Percentiles rank a stretch among this genome's conserved stretches.
These are phyloP conservation scores for Niveomyces coronatus DNA, from an alignment of 2,329 filamentous ascomycete genomes.

Conservation along the genomic window DNA sequence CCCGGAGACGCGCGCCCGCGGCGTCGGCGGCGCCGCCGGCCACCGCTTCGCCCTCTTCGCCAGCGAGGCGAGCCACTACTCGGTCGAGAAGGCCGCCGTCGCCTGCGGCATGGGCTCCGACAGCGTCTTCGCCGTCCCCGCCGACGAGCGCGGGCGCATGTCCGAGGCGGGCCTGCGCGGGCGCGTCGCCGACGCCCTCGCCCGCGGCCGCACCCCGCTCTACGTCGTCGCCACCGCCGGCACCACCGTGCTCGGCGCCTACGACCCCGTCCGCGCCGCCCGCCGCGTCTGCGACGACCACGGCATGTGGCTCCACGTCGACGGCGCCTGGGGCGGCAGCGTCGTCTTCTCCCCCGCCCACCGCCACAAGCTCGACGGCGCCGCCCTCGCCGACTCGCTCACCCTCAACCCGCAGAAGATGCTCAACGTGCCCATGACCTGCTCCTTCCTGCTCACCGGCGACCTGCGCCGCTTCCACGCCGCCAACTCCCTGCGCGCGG, in stretches of 20 bases:
- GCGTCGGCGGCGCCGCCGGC: slow-evolving; percentile 64
- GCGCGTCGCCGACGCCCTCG: slow-evolving; percentile 50
- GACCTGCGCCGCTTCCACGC: slow-evolving; percentile 69
- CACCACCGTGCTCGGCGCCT: slow-evolving; percentile 89
- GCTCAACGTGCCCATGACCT: slow-evolving; percentile 84
- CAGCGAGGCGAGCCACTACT: slow-evolving; percentile 84
- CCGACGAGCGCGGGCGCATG: slow-evolving; percentile 67
- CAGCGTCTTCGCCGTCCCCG: slow-evolving; percentile 62
- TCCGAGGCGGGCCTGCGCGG: slow-evolving; percentile 51
- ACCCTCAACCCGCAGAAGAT: slow-evolving; percentile 96
- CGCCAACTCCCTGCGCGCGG: slow-evolving; percentile 78
- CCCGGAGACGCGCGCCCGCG: slow-evolving; percentile 62
- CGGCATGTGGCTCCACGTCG: slow-evolving; percentile 84
- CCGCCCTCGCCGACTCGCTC: slow-evolving; percentile 68
- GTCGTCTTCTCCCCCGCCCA: slow-evolving; percentile 63
- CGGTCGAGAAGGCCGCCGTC: slow-evolving; percentile 84
- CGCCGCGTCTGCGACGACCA: slow-evolving; percentile 59
- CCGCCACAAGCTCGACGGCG: slow-evolving; percentile 54
- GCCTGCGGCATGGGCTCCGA: slow-evolving; percentile 73
- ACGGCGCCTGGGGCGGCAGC: slow-evolving; percentile 82
- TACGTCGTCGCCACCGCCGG: slow-evolving; percentile 95
- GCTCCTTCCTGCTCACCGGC: slow-evolving; percentile 73
- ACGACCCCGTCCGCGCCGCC: slow-evolving; percentile 67
- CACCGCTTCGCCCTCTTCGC: slow-evolving; percentile 78
- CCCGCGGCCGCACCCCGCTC: slow-evolving; percentile 67